phyloP scores from a whole-genome alignment of 148 eudicot genomes.

The Agrostemma githago region DNA sequence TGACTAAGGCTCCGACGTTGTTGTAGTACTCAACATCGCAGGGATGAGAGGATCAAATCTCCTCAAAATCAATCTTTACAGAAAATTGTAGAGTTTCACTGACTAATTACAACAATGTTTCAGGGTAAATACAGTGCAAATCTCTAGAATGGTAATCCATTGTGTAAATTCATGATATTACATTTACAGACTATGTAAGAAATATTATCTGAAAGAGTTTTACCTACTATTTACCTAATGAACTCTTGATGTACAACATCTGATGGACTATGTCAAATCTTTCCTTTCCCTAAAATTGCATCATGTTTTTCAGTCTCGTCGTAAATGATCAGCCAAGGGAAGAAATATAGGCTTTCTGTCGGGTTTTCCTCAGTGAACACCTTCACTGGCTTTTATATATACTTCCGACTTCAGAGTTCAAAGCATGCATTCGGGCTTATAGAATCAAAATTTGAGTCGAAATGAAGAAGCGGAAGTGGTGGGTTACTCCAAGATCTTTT shows the following conservation, averaged over 20 bases:
- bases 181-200: slow-evolving; percentile 4
- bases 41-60: no score
- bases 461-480: neutral
- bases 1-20: no score
- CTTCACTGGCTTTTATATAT: neutral
- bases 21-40: no score
- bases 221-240: neutral
- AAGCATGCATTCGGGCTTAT: neutral
- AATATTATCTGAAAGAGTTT: slow-evolving; percentile 1
- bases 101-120: slow-evolving; percentile 4
- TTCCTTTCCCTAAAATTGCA: neutral
- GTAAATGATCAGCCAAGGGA: neutral
- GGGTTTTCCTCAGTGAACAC: neutral
- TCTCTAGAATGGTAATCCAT: neutral
- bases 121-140: neutral
- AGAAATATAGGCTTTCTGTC: neutral
- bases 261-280: neutral
- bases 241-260: neutral
- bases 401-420: neutral
- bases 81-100: neutral
- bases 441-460: neutral
- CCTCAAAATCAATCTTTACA: no score
- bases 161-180: neutral
- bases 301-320: neutral
- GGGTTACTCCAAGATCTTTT: slow-evolving; percentile 64